These are phyloP conservation scores for Priceomyces castillae DNA, from an alignment of 805 yeast genomes.

Conservation along the genomic window DNA sequence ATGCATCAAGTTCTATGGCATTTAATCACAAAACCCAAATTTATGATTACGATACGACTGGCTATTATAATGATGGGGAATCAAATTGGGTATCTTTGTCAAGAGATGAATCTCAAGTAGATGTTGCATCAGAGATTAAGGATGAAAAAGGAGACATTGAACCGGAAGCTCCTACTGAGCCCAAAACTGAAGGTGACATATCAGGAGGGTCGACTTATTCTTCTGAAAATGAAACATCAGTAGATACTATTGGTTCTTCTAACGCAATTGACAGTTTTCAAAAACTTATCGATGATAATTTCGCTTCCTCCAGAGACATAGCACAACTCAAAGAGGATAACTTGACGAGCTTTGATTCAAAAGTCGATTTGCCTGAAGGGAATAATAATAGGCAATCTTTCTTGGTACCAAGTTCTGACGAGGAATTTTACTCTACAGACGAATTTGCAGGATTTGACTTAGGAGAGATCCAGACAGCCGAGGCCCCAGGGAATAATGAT, in stretches of 20 bases:
- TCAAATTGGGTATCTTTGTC: conserved; percentile 25
- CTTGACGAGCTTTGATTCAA: not conserved
- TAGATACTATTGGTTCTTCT: not conserved
- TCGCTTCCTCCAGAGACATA: not conserved
- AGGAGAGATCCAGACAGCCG: not conserved
- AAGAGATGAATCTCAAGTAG: conserved; percentile 17
- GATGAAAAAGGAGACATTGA: not conserved
- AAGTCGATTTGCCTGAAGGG: not conserved
- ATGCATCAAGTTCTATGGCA: not conserved
- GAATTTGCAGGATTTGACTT: conserved; percentile 17
- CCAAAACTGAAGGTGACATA: not conserved
- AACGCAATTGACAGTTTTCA: not conserved
- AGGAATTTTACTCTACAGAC: conserved; percentile 15
- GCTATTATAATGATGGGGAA: conserved; percentile 16
- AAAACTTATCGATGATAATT: conserved; percentile 2
- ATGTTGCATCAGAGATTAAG: not conserved
- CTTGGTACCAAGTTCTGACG: conserved; percentile 5
- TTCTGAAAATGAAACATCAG: not conserved
- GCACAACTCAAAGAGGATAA: not conserved
- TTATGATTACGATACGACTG: not conserved
- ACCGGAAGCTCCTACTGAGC: no score
- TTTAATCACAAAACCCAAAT: not conserved
- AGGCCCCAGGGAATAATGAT: conserved; percentile 6
- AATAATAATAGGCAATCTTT: not conserved
- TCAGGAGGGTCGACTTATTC: not conserved